Conservation (phyloP, 2,329 filamentous ascomycete genomes). For the Monosporascus sp. region DNA sequence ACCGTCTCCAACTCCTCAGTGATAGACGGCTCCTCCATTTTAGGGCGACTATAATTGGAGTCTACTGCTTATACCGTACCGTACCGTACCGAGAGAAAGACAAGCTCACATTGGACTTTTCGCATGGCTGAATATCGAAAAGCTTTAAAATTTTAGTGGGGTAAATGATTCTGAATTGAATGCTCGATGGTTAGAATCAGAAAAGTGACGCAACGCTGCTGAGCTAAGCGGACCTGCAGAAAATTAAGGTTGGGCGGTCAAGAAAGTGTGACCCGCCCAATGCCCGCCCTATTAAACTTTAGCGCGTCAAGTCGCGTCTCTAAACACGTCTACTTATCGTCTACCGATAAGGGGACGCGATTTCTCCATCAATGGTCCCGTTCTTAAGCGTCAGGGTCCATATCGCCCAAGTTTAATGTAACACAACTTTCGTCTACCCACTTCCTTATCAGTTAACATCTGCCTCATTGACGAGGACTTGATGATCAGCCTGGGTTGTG, state of each 20-base stretch:
- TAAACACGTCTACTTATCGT: neutral
- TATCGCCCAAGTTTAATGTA: neutral
- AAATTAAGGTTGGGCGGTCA: neutral
- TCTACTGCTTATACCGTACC: too few relatives aligned
- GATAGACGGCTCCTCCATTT: neutral
- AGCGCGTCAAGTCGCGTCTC: conserved; percentile 4
- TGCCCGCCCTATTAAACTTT: neutral
- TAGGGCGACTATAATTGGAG: neutral
- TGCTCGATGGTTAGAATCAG: too few relatives aligned
- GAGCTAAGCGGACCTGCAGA: neutral
- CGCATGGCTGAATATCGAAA: too few relatives aligned
- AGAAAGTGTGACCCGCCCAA: too few relatives aligned
- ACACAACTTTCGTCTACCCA: neutral
- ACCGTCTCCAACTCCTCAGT: conserved; percentile 2
- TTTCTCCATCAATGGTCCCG: neutral
- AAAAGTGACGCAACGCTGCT: neutral
- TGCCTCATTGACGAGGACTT: neutral
- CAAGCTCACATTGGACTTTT: too few relatives aligned
- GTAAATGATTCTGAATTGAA: neutral
- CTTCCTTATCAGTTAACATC: neutral
- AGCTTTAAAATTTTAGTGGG: conserved; percentile 1
- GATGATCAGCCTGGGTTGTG: too few relatives aligned
- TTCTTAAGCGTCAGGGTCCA: neutral
- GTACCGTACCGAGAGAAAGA: too few relatives aligned
- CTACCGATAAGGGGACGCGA: neutral